Percentiles rank a stretch among this genome's conserved stretches.
These are phyloP conservation scores for Fusarium torreyae DNA, from an alignment of 2,329 filamentous ascomycete genomes.

Conservation along the genomic window DNA sequence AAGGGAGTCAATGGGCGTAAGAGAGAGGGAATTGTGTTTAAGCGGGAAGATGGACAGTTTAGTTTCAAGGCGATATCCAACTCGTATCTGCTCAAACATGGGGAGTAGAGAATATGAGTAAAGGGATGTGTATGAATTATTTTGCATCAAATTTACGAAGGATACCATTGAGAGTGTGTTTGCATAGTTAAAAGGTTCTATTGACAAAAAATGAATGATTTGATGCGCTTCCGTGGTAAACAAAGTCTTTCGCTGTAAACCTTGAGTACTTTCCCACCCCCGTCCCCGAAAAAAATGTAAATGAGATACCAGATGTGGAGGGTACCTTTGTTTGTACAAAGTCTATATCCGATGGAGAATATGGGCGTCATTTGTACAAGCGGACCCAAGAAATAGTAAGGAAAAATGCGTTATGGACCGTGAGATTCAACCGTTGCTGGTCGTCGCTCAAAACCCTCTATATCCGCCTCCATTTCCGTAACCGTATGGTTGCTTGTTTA, in stretches of 20 bases:
- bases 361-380: slow-evolving; percentile 34
- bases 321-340: slow-evolving; percentile 31
- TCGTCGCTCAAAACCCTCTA: slow-evolving; percentile 44
- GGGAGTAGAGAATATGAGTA: slow-evolving; percentile 29
- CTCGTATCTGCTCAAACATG: slow-evolving; percentile 48
- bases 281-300: slow-evolving; percentile 35
- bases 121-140: background rate
- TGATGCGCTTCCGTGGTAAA: slow-evolving; percentile 50
- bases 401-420: slow-evolving; percentile 34
- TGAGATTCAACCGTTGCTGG: slow-evolving; percentile 24
- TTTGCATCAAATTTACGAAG: slow-evolving; percentile 46
- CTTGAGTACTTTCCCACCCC: slow-evolving; percentile 25
- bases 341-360: slow-evolving; percentile 23
- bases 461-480: slow-evolving; percentile 47
- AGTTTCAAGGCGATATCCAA: slow-evolving; percentile 50
- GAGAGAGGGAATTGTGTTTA: slow-evolving; percentile 48
- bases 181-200: slow-evolving; percentile 51
- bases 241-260: slow-evolving; percentile 46
- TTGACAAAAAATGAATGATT: slow-evolving; percentile 50
- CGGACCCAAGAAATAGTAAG: slow-evolving; percentile 12
- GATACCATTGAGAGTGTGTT: slow-evolving; percentile 44
- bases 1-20: slow-evolving; percentile 43
- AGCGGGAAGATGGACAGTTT: slow-evolving; percentile 40
- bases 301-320: slow-evolving; percentile 16
- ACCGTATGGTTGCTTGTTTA: slow-evolving; percentile 40